These are phyloP conservation scores for Coniochaeta ligniaria DNA, from an alignment of 2,329 filamentous ascomycete genomes.

Conservation along the genomic window DNA sequence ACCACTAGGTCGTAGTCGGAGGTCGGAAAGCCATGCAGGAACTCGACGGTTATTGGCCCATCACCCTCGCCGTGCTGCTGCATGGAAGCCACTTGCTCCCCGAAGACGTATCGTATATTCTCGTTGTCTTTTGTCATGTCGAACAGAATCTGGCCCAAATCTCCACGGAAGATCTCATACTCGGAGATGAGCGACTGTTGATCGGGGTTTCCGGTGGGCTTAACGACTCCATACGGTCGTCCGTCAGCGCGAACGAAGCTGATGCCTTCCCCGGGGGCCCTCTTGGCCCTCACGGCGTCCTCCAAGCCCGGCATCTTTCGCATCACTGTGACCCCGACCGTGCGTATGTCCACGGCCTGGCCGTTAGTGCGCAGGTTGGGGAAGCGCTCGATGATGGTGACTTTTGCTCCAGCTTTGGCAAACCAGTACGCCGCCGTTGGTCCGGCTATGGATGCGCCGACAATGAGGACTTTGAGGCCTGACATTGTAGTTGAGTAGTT, in stretches of 20 bases:
- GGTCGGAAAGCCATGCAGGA: slow-evolving; percentile 25
- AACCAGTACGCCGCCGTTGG: slow-evolving; percentile 18
- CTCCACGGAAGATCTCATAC: slow-evolving; percentile 40
- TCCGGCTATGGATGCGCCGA: slow-evolving; percentile 16
- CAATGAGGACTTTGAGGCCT: slow-evolving; percentile 23
- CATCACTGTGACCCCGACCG: slow-evolving; percentile 27
- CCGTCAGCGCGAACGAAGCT: slow-evolving; percentile 29
- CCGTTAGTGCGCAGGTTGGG: slow-evolving; percentile 17
- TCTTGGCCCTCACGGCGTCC: slow-evolving; percentile 23
- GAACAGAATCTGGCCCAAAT: slow-evolving; percentile 24
- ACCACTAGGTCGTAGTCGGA: slow-evolving; percentile 38
- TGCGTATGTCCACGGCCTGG: slow-evolving; percentile 29
- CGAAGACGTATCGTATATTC: slow-evolving; percentile 15
- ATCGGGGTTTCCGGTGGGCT: slow-evolving; percentile 25
- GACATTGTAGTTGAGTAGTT: slow-evolving; percentile 8
- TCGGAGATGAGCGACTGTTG: slow-evolving; percentile 36
- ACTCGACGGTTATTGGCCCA: slow-evolving; percentile 9
- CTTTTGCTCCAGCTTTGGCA: slow-evolving; percentile 17
- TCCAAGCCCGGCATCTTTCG: slow-evolving; percentile 31
- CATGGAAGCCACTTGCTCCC: slow-evolving; percentile 19
- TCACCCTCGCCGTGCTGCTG: slow-evolving; percentile 2
- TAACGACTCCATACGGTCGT: slow-evolving; percentile 25
- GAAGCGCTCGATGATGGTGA: slow-evolving; percentile 19
- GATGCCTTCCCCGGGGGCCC: slow-evolving; percentile 33
- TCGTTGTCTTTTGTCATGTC: slow-evolving; percentile 8